Evolutionary conservation across 2,329 filamentous ascomycete species (phyloP).

Genomic region (Talaromyces albobiverticillius): DNA sequence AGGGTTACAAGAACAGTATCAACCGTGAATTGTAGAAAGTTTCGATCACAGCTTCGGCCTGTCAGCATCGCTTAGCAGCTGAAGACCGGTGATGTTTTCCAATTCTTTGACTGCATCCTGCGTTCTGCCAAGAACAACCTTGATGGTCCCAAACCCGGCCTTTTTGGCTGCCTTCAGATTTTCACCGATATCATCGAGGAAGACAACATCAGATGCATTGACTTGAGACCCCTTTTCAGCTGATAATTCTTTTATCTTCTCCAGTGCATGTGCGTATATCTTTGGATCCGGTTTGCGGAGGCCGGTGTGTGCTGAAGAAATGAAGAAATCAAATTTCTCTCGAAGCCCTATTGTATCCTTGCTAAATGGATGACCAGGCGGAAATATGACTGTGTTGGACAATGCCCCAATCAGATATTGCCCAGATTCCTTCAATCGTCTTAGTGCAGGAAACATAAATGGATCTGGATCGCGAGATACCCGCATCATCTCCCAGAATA

Average conservation of each 20-base stretch:
- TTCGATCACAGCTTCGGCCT: conserved; percentile 37
- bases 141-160: conserved; percentile 77
- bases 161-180: conserved; percentile 79
- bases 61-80: conserved; percentile 34
- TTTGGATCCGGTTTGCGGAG: conserved; percentile 80
- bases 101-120: conserved; percentile 79
- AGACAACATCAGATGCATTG: conserved; percentile 67
- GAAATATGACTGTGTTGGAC: conserved; percentile 88
- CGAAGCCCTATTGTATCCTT: conserved; percentile 59
- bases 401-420: conserved; percentile 75
- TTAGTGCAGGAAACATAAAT: conserved; percentile 81
- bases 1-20: no score
- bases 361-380: conserved; percentile 67
- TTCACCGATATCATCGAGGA: conserved; percentile 91
- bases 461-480: conserved; percentile 69
- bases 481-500: conserved; percentile 93
- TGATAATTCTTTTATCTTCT: conserved; percentile 63
- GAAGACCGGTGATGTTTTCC: conserved; percentile 70
- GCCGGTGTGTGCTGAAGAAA: conserved; percentile 82
- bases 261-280: conserved; percentile 74
- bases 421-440: conserved; percentile 62
- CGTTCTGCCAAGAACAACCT: conserved; percentile 74
- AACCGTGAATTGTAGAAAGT: no score
- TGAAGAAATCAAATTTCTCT: conserved; percentile 77
- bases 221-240: conserved; percentile 56